Conservation (phyloP, 2,329 filamentous ascomycete species). For the Cladophialophora immunda region DNA sequence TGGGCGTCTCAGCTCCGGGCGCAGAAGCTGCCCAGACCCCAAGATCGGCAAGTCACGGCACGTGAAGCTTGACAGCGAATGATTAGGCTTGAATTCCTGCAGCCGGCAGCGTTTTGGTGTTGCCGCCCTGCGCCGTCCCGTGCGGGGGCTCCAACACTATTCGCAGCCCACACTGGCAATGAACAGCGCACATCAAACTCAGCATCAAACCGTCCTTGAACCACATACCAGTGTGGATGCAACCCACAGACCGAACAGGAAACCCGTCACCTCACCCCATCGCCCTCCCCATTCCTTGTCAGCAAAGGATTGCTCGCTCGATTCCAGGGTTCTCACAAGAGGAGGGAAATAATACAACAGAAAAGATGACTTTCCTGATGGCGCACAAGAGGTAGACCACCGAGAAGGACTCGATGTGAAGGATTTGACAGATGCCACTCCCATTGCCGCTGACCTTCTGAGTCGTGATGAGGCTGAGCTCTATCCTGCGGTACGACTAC, state of each 20-base stretch:
- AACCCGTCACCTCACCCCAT: constrained; percentile 7
- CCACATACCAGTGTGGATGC: not conserved
- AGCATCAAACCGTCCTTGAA: not conserved
- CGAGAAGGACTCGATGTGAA: not conserved
- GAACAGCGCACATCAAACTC: not conserved
- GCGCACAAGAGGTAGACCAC: not conserved
- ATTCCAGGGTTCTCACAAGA: not conserved
- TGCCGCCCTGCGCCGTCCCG: constrained; percentile 8
- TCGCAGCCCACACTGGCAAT: not conserved
- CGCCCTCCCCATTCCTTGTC: not conserved
- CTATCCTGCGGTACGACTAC: not conserved
- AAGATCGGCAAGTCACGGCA: constrained; percentile 5
- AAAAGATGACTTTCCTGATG: not conserved
- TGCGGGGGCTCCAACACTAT: constrained; percentile 4
- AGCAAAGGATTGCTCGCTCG: not conserved
- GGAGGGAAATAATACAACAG: not conserved
- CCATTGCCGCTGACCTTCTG: not conserved
- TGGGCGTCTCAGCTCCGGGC: not conserved
- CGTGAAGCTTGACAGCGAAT: not conserved
- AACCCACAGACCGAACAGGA: not conserved
- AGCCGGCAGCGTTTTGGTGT: not conserved
- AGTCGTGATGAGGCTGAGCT: constrained; percentile 4
- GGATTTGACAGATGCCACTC: not conserved
- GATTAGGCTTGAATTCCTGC: constrained; percentile 2
- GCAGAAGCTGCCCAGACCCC: not conserved